These are phyloP conservation scores for Polyporus tsugae DNA, from an alignment of 1,284 basidiomycete genomes.

Conservation along the genomic window DNA sequence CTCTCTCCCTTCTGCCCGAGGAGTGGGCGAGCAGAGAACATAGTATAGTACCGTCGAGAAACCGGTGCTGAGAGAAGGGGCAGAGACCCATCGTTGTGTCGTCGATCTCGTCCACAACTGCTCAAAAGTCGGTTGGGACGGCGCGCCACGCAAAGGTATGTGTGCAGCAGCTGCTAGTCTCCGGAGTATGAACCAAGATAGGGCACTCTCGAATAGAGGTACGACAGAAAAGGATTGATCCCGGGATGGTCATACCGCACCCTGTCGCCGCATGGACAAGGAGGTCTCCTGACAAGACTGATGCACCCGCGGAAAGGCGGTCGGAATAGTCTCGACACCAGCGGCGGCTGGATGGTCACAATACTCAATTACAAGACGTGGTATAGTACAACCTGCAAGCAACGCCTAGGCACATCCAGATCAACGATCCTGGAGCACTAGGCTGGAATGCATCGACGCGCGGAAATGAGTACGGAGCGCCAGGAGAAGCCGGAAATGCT, in stretches of 20 bases:
- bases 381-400: not conserved
- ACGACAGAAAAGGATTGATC: slow-evolving; percentile 55
- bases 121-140: no score
- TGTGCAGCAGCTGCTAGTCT: slow-evolving; percentile 79
- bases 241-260: slow-evolving; percentile 39
- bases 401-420: not conserved
- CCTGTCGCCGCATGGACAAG: not conserved
- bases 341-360: not conserved
- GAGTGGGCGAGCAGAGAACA: no score
- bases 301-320: not conserved
- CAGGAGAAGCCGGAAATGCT: not conserved
- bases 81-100: no score
- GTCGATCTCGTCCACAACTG: no score
- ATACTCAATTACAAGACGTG: not conserved
- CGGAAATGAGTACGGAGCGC: not conserved
- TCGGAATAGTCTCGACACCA: not conserved
- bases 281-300: no score
- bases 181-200: slow-evolving; percentile 88
- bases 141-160: slow-evolving; percentile 39
- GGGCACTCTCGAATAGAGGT: slow-evolving; percentile 77
- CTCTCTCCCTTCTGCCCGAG: no score
- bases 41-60: no score
- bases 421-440: slow-evolving; percentile 1
- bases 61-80: no score
- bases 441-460: not conserved